Evolutionary conservation across 257 asterid species (phyloP).

Genomic region (Misopates orontium): DNA sequence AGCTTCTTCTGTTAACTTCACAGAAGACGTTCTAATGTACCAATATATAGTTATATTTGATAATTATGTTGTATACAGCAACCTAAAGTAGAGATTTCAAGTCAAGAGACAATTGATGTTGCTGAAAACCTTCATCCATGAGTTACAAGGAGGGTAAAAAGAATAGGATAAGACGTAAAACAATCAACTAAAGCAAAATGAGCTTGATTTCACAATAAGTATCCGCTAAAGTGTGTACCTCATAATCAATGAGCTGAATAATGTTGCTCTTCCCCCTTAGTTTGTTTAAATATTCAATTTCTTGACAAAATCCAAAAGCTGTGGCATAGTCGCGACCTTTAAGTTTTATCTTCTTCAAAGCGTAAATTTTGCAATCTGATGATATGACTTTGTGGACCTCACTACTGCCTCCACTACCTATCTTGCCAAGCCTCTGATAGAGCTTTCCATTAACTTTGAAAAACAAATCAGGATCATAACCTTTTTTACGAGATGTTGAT

Average conservation of each 20-base stretch:
- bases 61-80: not conserved
- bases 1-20: constrained; percentile 14
- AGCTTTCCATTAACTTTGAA: constrained; percentile 94
- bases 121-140: not conserved
- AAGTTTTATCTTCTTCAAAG: constrained; percentile 89
- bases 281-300: constrained; percentile 75
- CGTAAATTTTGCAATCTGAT: constrained; percentile 86
- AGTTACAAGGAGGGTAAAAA: not conserved
- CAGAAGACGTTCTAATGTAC: not conserved
- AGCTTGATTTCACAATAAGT: constrained; percentile 20
- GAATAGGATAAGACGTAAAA: not conserved
- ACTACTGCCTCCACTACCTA: constrained; percentile 99
- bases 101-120: constrained; percentile 3
- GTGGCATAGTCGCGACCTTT: constrained; percentile 98
- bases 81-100: not conserved
- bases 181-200: not conserved
- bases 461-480: constrained; percentile 80
- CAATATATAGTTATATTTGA: not conserved
- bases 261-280: constrained; percentile 83
- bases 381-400: constrained; percentile 99
- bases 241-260: constrained; percentile 90
- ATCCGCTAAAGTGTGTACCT: constrained; percentile 52
- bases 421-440: constrained; percentile 97
- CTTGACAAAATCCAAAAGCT: constrained; percentile 96
- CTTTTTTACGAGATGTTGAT: constrained; percentile 74